These are phyloP conservation scores for Exidia glandulosa DNA, from an alignment of 768 basidiomycete species.

Conservation along the genomic window DNA sequence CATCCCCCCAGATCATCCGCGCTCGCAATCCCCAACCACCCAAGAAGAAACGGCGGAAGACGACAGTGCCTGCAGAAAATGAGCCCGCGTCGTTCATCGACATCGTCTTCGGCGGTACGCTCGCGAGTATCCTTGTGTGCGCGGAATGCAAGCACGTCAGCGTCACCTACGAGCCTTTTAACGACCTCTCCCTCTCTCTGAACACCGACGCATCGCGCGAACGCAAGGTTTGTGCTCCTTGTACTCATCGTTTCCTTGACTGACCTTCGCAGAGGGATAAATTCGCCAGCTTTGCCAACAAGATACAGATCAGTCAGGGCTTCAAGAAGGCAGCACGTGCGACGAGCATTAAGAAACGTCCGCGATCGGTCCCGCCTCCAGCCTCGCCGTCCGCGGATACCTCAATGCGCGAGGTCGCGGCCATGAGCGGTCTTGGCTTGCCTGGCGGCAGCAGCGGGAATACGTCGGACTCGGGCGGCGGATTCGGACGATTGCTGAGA, in stretches of 20 bases:
- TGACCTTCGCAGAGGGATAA: constrained; percentile 40
- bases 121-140: constrained; percentile 88
- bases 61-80: not conserved
- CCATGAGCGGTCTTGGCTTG: not conserved
- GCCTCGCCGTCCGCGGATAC: not conserved
- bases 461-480: not conserved
- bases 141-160: constrained; percentile 82
- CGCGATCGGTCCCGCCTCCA: not conserved
- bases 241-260: not conserved
- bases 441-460: too few species aligned
- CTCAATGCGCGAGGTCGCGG: not conserved
- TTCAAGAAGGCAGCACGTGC: not conserved
- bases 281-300: constrained; percentile 62
- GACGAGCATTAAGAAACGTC: not conserved
- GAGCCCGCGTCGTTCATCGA: constrained; percentile 63
- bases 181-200: constrained; percentile 84
- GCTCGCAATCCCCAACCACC: constrained; percentile 45
- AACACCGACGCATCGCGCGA: constrained; percentile 66
- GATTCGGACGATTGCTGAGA: not conserved
- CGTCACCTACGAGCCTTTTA: constrained; percentile 79
- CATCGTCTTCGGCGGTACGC: constrained; percentile 80
- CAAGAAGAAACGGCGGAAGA: not conserved
- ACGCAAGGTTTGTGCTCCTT: constrained; percentile 34
- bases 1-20: constrained; percentile 60
- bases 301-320: constrained; percentile 26